Evolutionary conservation across 257 asterid genomes (phyloP).

Genomic region (Asclepias syriaca): DNA sequence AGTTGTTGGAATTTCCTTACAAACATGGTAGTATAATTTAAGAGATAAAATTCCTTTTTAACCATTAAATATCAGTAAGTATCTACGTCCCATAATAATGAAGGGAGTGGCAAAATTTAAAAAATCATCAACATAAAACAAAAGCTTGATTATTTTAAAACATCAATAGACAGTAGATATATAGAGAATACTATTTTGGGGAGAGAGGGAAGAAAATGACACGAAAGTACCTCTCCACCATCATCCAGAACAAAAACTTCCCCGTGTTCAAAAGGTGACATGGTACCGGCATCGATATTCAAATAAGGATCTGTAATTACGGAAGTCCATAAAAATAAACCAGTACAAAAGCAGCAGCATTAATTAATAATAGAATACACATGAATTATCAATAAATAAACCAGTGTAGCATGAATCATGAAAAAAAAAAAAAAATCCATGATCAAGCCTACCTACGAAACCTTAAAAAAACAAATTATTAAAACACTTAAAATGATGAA

Average conservation of each 20-base stretch:
- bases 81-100: not conserved
- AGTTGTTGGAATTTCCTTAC: not conserved
- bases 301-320: slow-evolving; percentile 76
- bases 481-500: not conserved
- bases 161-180: not conserved
- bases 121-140: not conserved
- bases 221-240: slow-evolving; percentile 85
- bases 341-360: slow-evolving; percentile 1
- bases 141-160: slow-evolving; percentile 1
- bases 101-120: not conserved
- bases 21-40: not conserved
- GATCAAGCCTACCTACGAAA: not conserved
- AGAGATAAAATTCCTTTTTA: not conserved
- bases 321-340: not conserved
- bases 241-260: slow-evolving; percentile 97
- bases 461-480: not conserved
- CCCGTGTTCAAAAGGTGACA: slow-evolving; percentile 99
- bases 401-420: not conserved
- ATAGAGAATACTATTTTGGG: not conserved
- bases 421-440: not conserved
- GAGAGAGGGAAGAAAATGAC: slow-evolving; percentile 1
- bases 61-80: not conserved
- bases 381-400: not conserved
- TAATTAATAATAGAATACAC: not conserved
- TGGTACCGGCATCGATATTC: slow-evolving; percentile 94